Percentiles rank a stretch among this genome's conserved stretches.
Conservation (phyloP, 305 asterid genomes). For the Fraxinus angustifolia region DNA sequence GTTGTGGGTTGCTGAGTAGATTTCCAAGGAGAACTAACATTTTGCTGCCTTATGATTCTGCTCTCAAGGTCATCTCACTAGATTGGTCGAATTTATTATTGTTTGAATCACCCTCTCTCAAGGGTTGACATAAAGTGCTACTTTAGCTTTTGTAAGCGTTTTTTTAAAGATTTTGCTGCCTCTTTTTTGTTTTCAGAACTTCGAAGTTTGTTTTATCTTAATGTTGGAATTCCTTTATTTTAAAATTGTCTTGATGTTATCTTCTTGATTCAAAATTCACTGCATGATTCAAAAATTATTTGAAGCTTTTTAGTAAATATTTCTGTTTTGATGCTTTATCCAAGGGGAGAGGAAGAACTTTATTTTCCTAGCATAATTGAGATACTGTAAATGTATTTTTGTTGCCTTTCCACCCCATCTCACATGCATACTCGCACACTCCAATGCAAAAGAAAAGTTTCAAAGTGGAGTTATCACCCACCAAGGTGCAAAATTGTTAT, state of each 20-base stretch:
- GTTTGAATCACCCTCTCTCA: slow-evolving; percentile 26
- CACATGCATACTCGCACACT: neutral
- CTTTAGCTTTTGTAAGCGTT: slow-evolving; percentile 12
- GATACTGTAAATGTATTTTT: neutral
- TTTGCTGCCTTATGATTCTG: slow-evolving; percentile 10
- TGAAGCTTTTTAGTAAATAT: slow-evolving; percentile 12
- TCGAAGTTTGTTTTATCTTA: slow-evolving; percentile 9
- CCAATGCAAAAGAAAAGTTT: neutral
- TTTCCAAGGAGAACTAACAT: neutral
- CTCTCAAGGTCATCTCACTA: slow-evolving; percentile 18
- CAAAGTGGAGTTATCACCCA: neutral
- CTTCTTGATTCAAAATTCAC: slow-evolving; percentile 24
- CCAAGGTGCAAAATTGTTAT: neutral
- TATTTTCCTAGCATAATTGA: neutral
- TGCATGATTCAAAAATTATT: slow-evolving; percentile 15
- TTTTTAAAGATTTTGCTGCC: slow-evolving; percentile 22
- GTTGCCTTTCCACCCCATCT: neutral
- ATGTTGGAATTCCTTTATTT: slow-evolving; percentile 5
- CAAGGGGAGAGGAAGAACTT: neutral
- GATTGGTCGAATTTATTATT: slow-evolving; percentile 34
- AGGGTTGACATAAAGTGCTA: slow-evolving; percentile 31
- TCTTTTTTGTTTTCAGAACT: slow-evolving; percentile 22
- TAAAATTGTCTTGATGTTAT: neutral
- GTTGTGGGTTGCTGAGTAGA: slow-evolving; percentile 67
- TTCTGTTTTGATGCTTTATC: slow-evolving; percentile 9